Evolutionary conservation across 306 rosid species (phyloP).

Genomic region (Rosa persica): DNA sequence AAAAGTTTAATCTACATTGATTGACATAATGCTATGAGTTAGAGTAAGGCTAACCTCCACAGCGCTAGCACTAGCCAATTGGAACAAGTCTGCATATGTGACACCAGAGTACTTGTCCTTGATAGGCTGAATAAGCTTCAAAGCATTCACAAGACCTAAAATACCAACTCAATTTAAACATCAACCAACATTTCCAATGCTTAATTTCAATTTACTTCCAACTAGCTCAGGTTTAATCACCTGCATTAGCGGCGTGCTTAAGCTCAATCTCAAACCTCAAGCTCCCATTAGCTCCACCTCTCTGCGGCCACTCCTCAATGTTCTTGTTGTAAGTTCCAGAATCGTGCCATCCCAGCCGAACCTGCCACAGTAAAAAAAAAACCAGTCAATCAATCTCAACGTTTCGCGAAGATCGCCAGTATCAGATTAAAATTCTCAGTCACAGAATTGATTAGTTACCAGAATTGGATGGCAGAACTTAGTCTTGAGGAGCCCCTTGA

Average conservation of each 20-base stretch:
- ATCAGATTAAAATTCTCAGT: not conserved
- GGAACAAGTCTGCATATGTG: slow-evolving; percentile 96
- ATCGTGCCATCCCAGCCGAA: slow-evolving; percentile 99
- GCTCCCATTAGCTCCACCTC: slow-evolving; percentile 97
- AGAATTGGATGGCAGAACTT: slow-evolving; percentile 83
- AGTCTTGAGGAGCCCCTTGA: slow-evolving; percentile 68
- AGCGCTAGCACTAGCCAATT: slow-evolving; percentile 94
- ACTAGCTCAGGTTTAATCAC: slow-evolving; percentile 35
- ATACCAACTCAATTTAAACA: slow-evolving; percentile 24
- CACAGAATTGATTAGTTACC: slow-evolving; percentile 35
- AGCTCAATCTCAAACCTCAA: slow-evolving; percentile 87
- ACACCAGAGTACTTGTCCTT: slow-evolving; percentile 84
- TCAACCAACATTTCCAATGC: not conserved
- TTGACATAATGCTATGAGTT: slow-evolving; percentile 16
- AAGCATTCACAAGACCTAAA: slow-evolving; percentile 87
- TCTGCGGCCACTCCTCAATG: slow-evolving; percentile 90
- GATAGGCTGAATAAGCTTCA: slow-evolving; percentile 94
- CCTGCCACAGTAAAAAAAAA: slow-evolving; percentile 40
- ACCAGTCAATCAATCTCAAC: too few species aligned
- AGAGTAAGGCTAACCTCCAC: slow-evolving; percentile 60
- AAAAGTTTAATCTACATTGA: not conserved
- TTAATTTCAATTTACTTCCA: not conserved
- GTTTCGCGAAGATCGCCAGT: not conserved
- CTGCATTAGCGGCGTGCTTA: slow-evolving; percentile 94
- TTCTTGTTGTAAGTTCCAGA: slow-evolving; percentile 92